Base-by-base conservation (phyloP, 2,329 filamentous ascomycete genomes). In the Scytalidium lignicola region DNA sequence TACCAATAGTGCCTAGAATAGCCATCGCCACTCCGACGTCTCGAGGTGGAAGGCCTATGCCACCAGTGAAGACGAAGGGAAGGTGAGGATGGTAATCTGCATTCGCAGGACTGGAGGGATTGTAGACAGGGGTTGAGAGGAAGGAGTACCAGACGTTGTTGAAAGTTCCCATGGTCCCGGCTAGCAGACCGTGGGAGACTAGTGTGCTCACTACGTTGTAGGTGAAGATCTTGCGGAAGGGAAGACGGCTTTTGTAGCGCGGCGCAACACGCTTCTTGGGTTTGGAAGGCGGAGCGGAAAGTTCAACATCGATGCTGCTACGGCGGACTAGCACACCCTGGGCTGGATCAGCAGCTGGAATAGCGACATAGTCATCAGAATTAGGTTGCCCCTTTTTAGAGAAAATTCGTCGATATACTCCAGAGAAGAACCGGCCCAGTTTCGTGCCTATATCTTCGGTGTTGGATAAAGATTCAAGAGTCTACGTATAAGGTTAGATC, bases 1-100 rank as follows among this genome's bases (percentile, higher is more conserved):
- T 84, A 12, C 88, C 88, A 43, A 91, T 81, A 46, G 80, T 67
- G 12, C 88, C 88, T 15, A 92, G 76, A 47, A 86, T 82, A 3
- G 88, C 82, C 70, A 90, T 89, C 5, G 86, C 86, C 41, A 87
- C 68, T 18, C 88, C 88, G 21, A 92, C 85, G 9, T 80, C 78
- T 1, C 78, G 74, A 0, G 87, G 83, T 0, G 80, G 79, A 51
- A 92, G 76, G 13, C 86, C 86, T 0, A 92, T 73, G 1, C 88
- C 88, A 23, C 88, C 87, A 12, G 88, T 81, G 1, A 78, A 58
- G 0, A 76, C 72, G 42, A 60, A 60, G 6, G 58, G 58, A 5
- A 58, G 51, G 12, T 39, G 41, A 12, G 47, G 56, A 12, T 47
- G 39, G 44, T 47, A 57, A 15, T 83, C 83, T 40, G 84, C 83